Evolutionary conservation across 2,329 filamentous ascomycete genomes (phyloP).

Genomic region (Zymoseptoria pseudotritici): DNA sequence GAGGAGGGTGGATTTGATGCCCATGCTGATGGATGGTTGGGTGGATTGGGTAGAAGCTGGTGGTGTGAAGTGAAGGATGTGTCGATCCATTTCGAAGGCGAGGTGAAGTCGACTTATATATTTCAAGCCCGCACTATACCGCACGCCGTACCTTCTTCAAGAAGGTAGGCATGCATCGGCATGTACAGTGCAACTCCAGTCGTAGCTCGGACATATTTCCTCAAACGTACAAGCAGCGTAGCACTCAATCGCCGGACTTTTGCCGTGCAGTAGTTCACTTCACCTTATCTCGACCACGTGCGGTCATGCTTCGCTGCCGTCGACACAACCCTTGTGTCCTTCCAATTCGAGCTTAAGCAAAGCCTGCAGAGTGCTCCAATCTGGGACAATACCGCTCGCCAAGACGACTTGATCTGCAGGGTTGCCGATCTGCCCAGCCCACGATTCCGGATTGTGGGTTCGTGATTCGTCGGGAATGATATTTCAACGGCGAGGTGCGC

Average conservation of each 20-base stretch:
- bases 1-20: conserved; percentile 13
- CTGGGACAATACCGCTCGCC: neutral
- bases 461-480: neutral
- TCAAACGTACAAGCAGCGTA: neutral
- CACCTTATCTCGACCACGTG: neutral
- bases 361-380: neutral
- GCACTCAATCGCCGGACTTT: neutral
- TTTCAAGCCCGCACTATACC: neutral
- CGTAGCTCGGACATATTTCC: neutral
- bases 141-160: neutral
- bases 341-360: neutral
- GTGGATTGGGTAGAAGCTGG: neutral
- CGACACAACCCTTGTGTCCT: neutral
- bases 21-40: conserved; percentile 11
- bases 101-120: neutral
- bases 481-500: neutral
- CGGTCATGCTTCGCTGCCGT: neutral
- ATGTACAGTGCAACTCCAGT: neutral
- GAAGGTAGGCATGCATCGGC: neutral
- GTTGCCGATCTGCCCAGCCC: neutral
- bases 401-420: neutral
- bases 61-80: neutral
- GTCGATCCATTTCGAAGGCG: neutral
- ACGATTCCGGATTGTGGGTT: neutral
- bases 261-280: neutral